A percentile compares a stretch with the other conserved stretches of the same genome.
These are phyloP conservation scores for Brassica incana DNA, from an alignment of 345 rosid genomes.

Conservation along the genomic window DNA sequence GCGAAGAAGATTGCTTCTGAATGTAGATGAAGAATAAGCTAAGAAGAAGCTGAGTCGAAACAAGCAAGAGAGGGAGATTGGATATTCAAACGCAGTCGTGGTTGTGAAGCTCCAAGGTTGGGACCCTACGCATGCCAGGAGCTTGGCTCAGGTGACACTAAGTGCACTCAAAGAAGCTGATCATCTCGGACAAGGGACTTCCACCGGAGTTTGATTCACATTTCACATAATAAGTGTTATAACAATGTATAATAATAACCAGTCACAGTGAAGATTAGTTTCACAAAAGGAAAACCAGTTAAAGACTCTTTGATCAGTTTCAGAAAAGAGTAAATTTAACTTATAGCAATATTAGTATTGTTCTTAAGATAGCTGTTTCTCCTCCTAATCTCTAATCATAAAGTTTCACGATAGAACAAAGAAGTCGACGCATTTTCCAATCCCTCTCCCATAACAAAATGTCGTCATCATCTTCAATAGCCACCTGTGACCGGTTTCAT, in stretches of 20 bases:
- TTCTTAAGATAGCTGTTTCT: background rate
- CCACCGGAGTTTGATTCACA: constrained; percentile 41
- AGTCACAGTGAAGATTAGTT: background rate
- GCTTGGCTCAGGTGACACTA: constrained; percentile 73
- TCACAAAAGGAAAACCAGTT: background rate
- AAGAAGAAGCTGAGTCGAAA: constrained; percentile 67
- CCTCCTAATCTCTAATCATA: background rate
- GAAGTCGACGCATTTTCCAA: constrained; percentile 30
- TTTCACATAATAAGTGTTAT: constrained; percentile 18
- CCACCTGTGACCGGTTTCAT: constrained; percentile 6
- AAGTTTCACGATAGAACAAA: constrained; percentile 15
- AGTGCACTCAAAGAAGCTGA: constrained; percentile 79
- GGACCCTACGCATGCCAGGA: constrained; percentile 68
- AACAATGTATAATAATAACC: background rate
- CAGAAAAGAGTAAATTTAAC: background rate
- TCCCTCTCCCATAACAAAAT: background rate
- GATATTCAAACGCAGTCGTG: constrained; percentile 81
- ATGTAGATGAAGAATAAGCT: constrained; percentile 70
- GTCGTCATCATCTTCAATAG: constrained; percentile 1
- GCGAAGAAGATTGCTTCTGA: background rate
- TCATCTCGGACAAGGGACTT: constrained; percentile 72
- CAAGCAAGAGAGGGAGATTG: constrained; percentile 49
- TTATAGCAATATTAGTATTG: background rate
- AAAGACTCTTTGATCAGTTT: background rate
- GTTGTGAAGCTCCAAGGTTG: constrained; percentile 88